Conservation (phyloP, 1,284 basidiomycete genomes). For the Hymenochaete sp. region DNA sequence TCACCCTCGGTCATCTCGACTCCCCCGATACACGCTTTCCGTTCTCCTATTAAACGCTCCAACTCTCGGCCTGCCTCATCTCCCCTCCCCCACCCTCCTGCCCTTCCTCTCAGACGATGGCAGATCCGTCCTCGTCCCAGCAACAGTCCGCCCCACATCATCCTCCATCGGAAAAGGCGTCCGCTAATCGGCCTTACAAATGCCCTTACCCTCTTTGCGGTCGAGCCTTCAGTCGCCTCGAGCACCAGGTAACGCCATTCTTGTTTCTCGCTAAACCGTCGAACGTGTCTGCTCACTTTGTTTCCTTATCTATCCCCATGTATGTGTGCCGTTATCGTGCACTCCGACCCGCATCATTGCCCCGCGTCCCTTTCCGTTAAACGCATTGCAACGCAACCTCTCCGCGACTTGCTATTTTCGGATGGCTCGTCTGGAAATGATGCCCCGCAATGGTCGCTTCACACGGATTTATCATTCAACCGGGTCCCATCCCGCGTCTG, state of each 20-base stretch:
- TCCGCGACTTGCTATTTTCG: slow-evolving; percentile 3
- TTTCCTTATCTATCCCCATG: slow-evolving; percentile 15
- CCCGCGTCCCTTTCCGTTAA: background rate
- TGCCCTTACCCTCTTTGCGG: slow-evolving; percentile 91
- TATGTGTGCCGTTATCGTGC: slow-evolving; percentile 16
- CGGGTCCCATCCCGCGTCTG: background rate
- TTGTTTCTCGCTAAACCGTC: slow-evolving; percentile 17
- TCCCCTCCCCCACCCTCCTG: background rate
- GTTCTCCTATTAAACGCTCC: too few species aligned
- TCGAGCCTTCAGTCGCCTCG: slow-evolving; percentile 82
- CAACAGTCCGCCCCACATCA: slow-evolving; percentile 2
- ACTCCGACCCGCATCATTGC: background rate
- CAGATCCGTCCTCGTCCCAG: slow-evolving; percentile 3
- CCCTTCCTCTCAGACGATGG: background rate
- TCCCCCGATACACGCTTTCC: background rate
- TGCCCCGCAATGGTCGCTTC: background rate
- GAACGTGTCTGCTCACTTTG: slow-evolving; percentile 4
- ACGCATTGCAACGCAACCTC: too few species aligned
- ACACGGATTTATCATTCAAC: background rate
- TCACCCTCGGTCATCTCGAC: too few species aligned
- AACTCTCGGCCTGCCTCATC: too few species aligned
- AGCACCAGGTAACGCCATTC: slow-evolving; percentile 70
- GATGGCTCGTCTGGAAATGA: background rate
- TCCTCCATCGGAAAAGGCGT: slow-evolving; percentile 37
- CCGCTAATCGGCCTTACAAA: slow-evolving; percentile 78